These are phyloP conservation scores for Aureobasidium sp. DNA, from an alignment of 2,329 filamentous ascomycete genomes.

Conservation along the genomic window DNA sequence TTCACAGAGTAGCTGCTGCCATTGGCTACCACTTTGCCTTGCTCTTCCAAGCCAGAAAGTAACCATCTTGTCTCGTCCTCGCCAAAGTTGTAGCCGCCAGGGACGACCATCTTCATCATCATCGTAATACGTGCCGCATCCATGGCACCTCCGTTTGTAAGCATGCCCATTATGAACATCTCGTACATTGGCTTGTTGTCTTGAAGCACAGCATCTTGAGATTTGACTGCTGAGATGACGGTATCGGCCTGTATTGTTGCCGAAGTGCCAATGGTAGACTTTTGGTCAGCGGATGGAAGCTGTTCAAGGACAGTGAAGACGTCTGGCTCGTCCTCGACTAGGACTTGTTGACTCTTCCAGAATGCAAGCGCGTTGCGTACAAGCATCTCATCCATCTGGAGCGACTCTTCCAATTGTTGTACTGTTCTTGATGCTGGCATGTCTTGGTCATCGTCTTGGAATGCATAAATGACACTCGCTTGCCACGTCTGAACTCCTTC, in stretches of 20 bases:
- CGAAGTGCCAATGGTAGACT: slow-evolving; percentile 20
- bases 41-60: slow-evolving; percentile 66
- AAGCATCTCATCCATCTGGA: slow-evolving; percentile 68
- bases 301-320: slow-evolving; percentile 62
- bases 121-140: slow-evolving; percentile 72
- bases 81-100: slow-evolving; percentile 80
- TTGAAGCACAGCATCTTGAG: slow-evolving; percentile 51
- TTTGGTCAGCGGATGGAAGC: slow-evolving; percentile 33
- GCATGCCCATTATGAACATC: slow-evolving; percentile 89
- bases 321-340: slow-evolving; percentile 46
- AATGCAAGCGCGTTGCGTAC: slow-evolving; percentile 59
- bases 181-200: slow-evolving; percentile 71
- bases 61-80: slow-evolving; percentile 82
- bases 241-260: slow-evolving; percentile 32
- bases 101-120: slow-evolving; percentile 91
- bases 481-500: slow-evolving; percentile 76
- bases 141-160: slow-evolving; percentile 87
- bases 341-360: slow-evolving; percentile 62
- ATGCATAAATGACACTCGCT: slow-evolving; percentile 79
- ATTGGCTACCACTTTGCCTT: slow-evolving; percentile 50
- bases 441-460: slow-evolving; percentile 43
- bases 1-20: slow-evolving; percentile 27
- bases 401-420: slow-evolving; percentile 40
- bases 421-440: slow-evolving; percentile 29
- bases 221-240: slow-evolving; percentile 41